These are phyloP conservation scores for Lotus japonicus DNA, from an alignment of 306 rosid genomes.

Conservation along the genomic window DNA sequence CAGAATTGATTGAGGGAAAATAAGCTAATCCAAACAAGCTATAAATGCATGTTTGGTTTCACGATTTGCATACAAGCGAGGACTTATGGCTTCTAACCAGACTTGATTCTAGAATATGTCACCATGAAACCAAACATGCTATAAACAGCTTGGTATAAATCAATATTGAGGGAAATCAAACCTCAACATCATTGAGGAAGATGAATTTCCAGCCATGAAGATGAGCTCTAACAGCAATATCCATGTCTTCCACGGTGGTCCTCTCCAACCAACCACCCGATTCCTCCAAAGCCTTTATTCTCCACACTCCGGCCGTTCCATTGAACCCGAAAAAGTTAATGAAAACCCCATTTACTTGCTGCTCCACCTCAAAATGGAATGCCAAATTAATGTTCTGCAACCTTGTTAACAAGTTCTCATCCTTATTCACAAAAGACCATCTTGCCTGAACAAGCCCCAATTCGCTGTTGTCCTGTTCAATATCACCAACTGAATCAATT, in stretches of 20 bases:
- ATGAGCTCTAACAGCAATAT: slow-evolving; percentile 89
- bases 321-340: slow-evolving; percentile 87
- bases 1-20: too few species aligned
- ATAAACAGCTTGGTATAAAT: neutral
- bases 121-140: too few species aligned
- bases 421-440: slow-evolving; percentile 94
- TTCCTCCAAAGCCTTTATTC: slow-evolving; percentile 79
- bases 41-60: too few species aligned
- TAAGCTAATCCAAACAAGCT: too few species aligned
- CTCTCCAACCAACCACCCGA: slow-evolving; percentile 95
- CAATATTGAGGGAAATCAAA: slow-evolving; percentile 22
- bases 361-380: slow-evolving; percentile 93
- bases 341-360: slow-evolving; percentile 79
- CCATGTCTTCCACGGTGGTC: slow-evolving; percentile 96
- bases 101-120: too few species aligned
- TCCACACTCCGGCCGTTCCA: slow-evolving; percentile 98
- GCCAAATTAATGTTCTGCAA: slow-evolving; percentile 81
- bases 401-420: slow-evolving; percentile 78
- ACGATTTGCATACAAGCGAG: too few species aligned
- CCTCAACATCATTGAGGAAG: slow-evolving; percentile 94
- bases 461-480: slow-evolving; percentile 55
- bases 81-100: too few species aligned
- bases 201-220: slow-evolving; percentile 95
- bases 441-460: slow-evolving; percentile 89
- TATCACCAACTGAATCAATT: neutral